Percentiles rank a stretch among this genome's conserved stretches.
phyloP scores from a whole-genome alignment of 2,329 filamentous ascomycete genomes.

The Drechslerella dactyloides region DNA sequence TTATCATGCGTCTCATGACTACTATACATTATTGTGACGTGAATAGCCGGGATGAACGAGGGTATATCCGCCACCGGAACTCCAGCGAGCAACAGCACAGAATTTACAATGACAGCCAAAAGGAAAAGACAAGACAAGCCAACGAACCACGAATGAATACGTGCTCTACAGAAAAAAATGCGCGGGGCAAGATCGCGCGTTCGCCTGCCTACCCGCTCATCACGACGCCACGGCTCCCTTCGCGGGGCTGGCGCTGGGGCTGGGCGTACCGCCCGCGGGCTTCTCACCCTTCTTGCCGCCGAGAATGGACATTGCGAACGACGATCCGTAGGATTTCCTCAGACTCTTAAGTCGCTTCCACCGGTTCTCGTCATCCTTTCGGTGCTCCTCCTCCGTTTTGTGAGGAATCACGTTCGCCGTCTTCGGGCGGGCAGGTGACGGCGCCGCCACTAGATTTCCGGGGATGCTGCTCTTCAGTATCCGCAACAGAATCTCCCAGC shows the following conservation, averaged over 20 bases:
- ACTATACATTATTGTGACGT: conserved; percentile 6
- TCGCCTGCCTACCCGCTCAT: conserved; percentile 32
- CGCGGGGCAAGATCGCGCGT: neutral
- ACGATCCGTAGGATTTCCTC: conserved; percentile 54
- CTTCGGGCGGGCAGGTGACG: conserved; percentile 40
- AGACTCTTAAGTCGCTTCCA: conserved; percentile 54
- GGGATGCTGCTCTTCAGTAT: conserved; percentile 58
- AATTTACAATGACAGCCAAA: neutral
- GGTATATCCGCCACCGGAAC: neutral
- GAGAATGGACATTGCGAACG: conserved; percentile 48
- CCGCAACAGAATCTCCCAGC: conserved; percentile 61
- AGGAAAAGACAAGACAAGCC: neutral
- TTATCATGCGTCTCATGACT: neutral
- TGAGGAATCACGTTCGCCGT: conserved; percentile 34
- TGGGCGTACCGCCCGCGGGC: conserved; percentile 12
- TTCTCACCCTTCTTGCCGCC: conserved; percentile 48
- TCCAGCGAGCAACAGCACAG: neutral
- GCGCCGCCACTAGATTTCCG: conserved; percentile 50
- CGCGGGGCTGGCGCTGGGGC: conserved; percentile 15
- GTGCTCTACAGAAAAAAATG: conserved; percentile 4
- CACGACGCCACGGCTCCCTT: conserved; percentile 43
- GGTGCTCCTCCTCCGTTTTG: conserved; percentile 45
- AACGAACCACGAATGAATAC: neutral
- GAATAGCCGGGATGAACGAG: neutral
- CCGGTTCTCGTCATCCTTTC: conserved; percentile 52